Evolutionary conservation across 306 rosid genomes (phyloP), one percentile per base, ranked within the genome.

Genomic region (Cicer pinnatifidum): DNA sequence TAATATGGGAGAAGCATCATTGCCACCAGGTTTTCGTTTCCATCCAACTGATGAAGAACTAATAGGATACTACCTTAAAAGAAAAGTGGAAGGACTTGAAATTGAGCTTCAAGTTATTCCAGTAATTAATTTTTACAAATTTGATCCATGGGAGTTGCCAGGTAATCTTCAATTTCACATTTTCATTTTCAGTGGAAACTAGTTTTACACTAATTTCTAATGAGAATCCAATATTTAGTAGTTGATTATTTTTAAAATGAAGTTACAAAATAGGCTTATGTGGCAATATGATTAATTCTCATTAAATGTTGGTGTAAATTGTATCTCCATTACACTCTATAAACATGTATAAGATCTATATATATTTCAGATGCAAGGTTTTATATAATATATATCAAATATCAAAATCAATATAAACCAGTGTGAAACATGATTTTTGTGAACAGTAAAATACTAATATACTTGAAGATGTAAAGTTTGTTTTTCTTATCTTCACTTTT

Each of bases 131-230:
- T 88, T 93, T 73, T 93, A 91, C 87, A 93, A 91, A 58, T 89
- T 85, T 7, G 98, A 93, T 50, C 98, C 98, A 1, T 93, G 98
- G 97, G 96, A 93, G 68, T 81, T 93, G 82, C 98, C 97, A 39
- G 98, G 97, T 93, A 90, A 57, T 67, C 44, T 73, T 74, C 73
- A 11, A 74, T 10, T 35, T 72, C 53, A 63, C 12, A n/a, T 41
- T 69, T 56, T 72, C 15, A 48, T 58, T 45, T 33, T 19, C 9
- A 28, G 35, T 28, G 35, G 3, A 28, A 28, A 28, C 35, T 28
- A 28, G 35, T 28, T 28, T 28, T 28, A 28, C 35, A 28, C 35
- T 28, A 28, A 2, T 1, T 28, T 28, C 35, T 28, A 28, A 28
- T 28, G 35, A 28, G 35, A 28, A 28, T 28, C 35, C 35, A 28